Evolutionary conservation across 768 basidiomycete genomes (phyloP), one percentile per base, ranked within the genome.

Genomic region (Coprinopsis strossmayeri): DNA sequence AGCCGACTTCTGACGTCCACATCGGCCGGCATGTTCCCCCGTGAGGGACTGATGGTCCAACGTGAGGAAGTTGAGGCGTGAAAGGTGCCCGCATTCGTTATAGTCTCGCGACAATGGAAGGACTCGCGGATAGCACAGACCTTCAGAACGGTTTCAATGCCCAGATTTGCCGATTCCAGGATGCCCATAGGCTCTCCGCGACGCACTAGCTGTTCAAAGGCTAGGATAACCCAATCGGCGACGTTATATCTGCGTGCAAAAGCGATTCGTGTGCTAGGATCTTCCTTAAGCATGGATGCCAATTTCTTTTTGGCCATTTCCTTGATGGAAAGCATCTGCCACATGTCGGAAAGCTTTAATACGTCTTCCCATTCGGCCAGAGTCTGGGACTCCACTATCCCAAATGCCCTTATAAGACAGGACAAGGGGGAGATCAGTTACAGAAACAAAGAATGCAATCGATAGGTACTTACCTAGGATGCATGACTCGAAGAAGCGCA

Each of bases 261-360:
- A 5, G 17, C 9, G 5, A 38, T 38, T 9, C 10, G 10, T 5
- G 9, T 38, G 35, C 9, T 38, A 23, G 62, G 53, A 3, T 53
- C 54, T 9, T 63, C 49, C 1, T 43, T 34, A 4, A 53, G 25
- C 2, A 45, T n/a, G 3, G 51, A 39, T 25, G 53, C 46, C 24
- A 74, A 55, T 2, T 55, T 48, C 3, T 60, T 12, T 12, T 68
- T 55, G 5, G 68, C 67, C 25, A 57, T 49, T 13, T 53, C 44
- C 27, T 65, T 59, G 28, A 71, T 43, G 12, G 46, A 38, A 13
- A 57, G 48, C 39, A 69, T 69, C 32, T 60, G 55, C 68, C 72
- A 73, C 58, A 69, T 66, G 5, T 54, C 62, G 5, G 72, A 56
- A 18, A 73, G 56, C 50, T 68, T 67, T 17, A 70, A 52, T 21